Evolutionary conservation across 305 asterid species (phyloP), one percentile per base, ranked within the genome.

Genomic region (Rubia peregrina): DNA sequence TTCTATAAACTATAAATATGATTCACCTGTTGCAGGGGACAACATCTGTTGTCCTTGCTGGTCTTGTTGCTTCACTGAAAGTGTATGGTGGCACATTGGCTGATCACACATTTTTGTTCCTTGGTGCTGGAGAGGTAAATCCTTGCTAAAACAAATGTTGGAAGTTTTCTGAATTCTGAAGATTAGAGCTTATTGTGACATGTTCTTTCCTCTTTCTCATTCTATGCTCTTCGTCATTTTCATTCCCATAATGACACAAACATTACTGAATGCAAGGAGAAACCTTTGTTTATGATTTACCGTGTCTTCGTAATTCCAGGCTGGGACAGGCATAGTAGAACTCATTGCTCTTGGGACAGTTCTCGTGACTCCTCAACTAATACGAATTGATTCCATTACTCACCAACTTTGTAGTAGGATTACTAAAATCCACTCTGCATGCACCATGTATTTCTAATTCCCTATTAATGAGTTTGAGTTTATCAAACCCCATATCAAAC

Each of bases 261-360:
- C 17, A 12, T 5, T 21, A 51, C 62, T 33, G 24, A 3, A 4
- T 7, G 38, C 1, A 38, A 8, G 4, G 16, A 53, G 53, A 16
- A 9, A 4, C 30, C 24, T 5, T 30, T 8, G n/a, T 30, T 30
- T 21, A 17, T 48, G 22, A 24, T 40, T 79, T 61, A 66, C 56
- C 33, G 26, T 11, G 33, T 75, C 43, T 30, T 61, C 70, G 61
- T 79, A 64, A 73, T 75, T 79, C 80, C 90, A 88, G 96, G 99
- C 98, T 79, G 99, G 98, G 72, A 95, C 99, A 6, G 99, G 99
- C 61, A 95, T 92, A 77, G 98, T 97, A 64, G 99, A 95, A 84
- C 99, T 95, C 68, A 95, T 95, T 46, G 95, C 99, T 67, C 99
- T 91, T 56, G 87, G 88, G 80, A 83, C 90, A n/a, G n/a, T n/a